Base-by-base conservation (phyloP, 805 yeast genomes). In the Komagataella populi region DNA sequence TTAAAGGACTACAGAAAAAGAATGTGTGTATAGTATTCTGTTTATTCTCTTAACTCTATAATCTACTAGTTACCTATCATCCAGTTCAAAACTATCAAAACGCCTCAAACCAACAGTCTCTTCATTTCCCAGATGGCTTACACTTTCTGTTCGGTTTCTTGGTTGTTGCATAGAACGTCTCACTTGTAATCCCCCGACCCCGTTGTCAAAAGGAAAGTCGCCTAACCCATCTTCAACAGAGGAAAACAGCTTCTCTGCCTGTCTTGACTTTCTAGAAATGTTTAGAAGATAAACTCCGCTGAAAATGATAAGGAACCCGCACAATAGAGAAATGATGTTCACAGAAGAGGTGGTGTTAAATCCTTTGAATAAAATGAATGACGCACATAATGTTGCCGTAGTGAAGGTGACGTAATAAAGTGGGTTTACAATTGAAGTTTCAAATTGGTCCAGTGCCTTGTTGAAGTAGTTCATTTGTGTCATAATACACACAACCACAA, bases 401-500 rank as follows among this genome's bases (percentile, higher is more conserved):
- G 96, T 88, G 70, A 88, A 89, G 1, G 95, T 81, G 51, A 88
- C 96, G 62, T 89, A 88, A 69, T 88, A 88, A 54, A 88, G 71
- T 36, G 96, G 96, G 65, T 88, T 88, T 52, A 88, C 96, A 58
- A 88, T 86, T 0, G 95, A 85, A 5, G 96, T 88, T 64, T 89
- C 96, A 60, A 88, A 88, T 65, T 87, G 96, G 59, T 90, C 96
- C 61, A 88, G 73, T 0, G 96, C 96, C 70, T 87, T 89, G 74
- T 88, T 88, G 73, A 88, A 87, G 64, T 86, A 88, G 70, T 87
- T 88, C 96, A 88, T 88, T 67, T 88, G 96, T 5, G 95, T 87
- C 59, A 85, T 60, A 57, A 88, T 89, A 67, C 96, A 88, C 46
- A 84, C 75, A 6, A 72, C 85, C 52, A 88, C 96, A 22, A 87